These are phyloP conservation scores for Aspergillus sp. DNA, from an alignment of 2,329 filamentous ascomycete species.

Conservation along the genomic window DNA sequence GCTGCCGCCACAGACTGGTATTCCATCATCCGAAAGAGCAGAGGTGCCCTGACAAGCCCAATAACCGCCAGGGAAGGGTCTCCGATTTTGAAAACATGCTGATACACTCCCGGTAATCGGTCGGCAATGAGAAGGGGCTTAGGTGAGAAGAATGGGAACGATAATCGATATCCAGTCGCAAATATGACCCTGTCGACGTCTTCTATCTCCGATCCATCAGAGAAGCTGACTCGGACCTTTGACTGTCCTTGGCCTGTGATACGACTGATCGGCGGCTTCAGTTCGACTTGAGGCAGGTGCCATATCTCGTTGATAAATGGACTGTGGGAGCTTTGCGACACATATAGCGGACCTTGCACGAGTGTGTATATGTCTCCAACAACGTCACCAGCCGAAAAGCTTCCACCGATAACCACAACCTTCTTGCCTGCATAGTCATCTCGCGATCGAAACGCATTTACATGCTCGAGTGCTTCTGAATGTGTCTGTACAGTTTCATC, in stretches of 20 bases:
- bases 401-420: constrained; percentile 37
- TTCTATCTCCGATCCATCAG: constrained; percentile 24
- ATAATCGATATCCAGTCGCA: constrained; percentile 37
- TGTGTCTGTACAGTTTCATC: constrained; percentile 35
- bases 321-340: constrained; percentile 28
- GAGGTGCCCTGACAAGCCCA: constrained; percentile 32
- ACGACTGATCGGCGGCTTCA: constrained; percentile 25
- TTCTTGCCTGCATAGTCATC: constrained; percentile 43
- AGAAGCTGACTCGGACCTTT: constrained; percentile 24
- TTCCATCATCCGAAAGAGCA: constrained; percentile 38
- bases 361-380: constrained; percentile 30
- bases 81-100: constrained; percentile 36
- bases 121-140: constrained; percentile 29
- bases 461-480: constrained; percentile 42
- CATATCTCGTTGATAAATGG: constrained; percentile 27
- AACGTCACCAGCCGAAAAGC: constrained; percentile 35
- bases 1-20: constrained; percentile 37
- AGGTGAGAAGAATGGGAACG: constrained; percentile 34
- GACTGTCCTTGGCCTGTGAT: constrained; percentile 9
- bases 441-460: constrained; percentile 39
- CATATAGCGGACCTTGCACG: constrained; percentile 30
- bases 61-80: constrained; percentile 37
- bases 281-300: constrained; percentile 30
- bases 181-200: constrained; percentile 35
- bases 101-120: constrained; percentile 32